A percentile compares a stretch with the other conserved stretches of the same genome.
Conservation (phyloP, 208 protist species). For the Angomonas ambiguus region DNA sequence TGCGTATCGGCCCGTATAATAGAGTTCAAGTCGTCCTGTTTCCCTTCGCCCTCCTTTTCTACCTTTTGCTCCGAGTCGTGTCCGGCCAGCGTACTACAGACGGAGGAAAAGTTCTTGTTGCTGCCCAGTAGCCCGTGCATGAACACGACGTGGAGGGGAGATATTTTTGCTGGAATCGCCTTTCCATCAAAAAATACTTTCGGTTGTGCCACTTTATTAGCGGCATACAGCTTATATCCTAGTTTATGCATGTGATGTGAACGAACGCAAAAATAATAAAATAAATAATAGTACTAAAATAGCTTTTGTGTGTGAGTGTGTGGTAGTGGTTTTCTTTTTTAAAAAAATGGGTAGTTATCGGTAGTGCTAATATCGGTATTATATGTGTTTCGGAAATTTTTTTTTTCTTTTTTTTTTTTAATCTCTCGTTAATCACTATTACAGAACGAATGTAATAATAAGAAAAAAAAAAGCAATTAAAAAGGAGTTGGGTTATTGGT, state of each 20-base stretch:
- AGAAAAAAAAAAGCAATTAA: neutral
- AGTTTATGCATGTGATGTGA: conserved; percentile 13
- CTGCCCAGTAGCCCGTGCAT: conserved; percentile 42
- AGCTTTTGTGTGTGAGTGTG: no score
- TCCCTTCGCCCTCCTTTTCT: conserved; percentile 9
- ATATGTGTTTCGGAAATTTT: neutral
- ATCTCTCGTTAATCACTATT: neutral
- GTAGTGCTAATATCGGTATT: neutral
- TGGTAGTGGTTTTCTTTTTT: no score
- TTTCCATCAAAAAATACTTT: conserved; percentile 13
- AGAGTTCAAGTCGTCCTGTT: neutral
- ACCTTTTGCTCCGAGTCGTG: conserved; percentile 18
- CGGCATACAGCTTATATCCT: conserved; percentile 16
- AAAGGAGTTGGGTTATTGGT: neutral
- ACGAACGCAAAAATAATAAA: neutral
- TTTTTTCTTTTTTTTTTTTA: neutral
- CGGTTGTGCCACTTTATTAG: conserved; percentile 7
- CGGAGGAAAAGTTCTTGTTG: conserved; percentile 31
- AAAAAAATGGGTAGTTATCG: no score
- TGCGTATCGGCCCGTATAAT: neutral
- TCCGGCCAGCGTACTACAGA: conserved; percentile 29
- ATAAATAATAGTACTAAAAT: no score
- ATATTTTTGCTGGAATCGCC: conserved; percentile 15
- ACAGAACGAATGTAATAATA: no score
- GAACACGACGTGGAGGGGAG: conserved; percentile 35